phyloP scores from a whole-genome alignment of 495 filamentous ascomycete species.

The Coniosporium apollinis region DNA sequence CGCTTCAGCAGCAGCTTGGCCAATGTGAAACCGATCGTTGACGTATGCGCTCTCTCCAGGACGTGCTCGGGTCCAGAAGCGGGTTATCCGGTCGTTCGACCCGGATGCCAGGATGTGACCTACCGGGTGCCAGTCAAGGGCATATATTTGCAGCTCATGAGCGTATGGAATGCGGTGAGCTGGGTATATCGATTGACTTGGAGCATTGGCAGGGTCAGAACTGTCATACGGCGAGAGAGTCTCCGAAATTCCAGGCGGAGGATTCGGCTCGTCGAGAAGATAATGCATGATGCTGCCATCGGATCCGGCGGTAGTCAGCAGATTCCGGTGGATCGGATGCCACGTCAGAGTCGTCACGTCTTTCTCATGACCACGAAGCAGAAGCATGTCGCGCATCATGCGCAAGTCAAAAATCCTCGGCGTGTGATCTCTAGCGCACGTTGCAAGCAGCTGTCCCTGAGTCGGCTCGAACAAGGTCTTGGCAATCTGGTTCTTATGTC shows the following conservation, averaged over 20 bases:
- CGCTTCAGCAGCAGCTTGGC: constrained; percentile 79
- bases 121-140: constrained; percentile 89
- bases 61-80: constrained; percentile 83
- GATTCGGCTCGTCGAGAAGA: constrained; percentile 78
- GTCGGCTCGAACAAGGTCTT: constrained; percentile 74
- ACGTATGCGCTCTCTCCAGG: constrained; percentile 72
- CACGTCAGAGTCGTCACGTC: constrained; percentile 83
- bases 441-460: constrained; percentile 70
- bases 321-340: constrained; percentile 78
- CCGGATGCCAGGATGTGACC: constrained; percentile 97
- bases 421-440: constrained; percentile 80
- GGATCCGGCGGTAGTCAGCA: constrained; percentile 79
- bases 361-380: constrained; percentile 85
- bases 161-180: constrained; percentile 72
- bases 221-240: constrained; percentile 70
- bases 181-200: constrained; percentile 74
- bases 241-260: constrained; percentile 46
- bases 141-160: constrained; percentile 91
- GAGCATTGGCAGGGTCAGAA: constrained; percentile 56
- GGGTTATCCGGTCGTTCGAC: constrained; percentile 88
- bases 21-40: constrained; percentile 87
- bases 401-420: constrained; percentile 86
- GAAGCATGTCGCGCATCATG: constrained; percentile 94
- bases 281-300: constrained; percentile 88
- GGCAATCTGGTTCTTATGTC: constrained; percentile 93